Evolutionary conservation across 805 yeast genomes (phyloP), one percentile per base, ranked within the genome.

Genomic region (Kurtzmaniella cleridarum): DNA sequence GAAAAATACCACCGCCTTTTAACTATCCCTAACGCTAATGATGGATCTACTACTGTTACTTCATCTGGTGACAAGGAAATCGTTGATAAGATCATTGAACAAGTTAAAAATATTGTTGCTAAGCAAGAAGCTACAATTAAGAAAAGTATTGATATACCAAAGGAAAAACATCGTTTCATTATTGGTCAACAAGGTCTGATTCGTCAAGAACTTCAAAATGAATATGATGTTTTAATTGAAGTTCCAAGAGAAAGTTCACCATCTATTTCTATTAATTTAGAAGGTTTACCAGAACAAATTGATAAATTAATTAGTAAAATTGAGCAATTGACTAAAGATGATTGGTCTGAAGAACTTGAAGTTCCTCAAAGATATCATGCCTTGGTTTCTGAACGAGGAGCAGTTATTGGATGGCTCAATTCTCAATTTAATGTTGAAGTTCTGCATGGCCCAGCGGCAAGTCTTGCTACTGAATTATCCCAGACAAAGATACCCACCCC

Each of bases 171-270:
- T 51, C 76, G 87, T 50, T 71, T 78, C 8, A 54, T 91, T 37
- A 78, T 91, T 59, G 98, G 98, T 30, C 79, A 88, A 29, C 79
- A 79, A 41, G 97, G 98, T 32, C 53, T 78, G 10, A 73, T 75
- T 42, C 86, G 91, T 62, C 82, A 83, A 49, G 68, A 76, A 9
- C 60, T 88, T 46, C 91, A 88, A 64, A 67, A 75, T 12, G 86
- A 83, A 51, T 85, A 73, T 59, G 67, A 70, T 11, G 90, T 86
- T 35, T 55, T 60, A 20, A 60, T 91, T 40, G 69, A 67, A 34
- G 75, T 91, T 54, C 97, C 97, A 46, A 74, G 73, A 53, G 62
- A 72, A 30, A 73, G 69, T 42, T 73, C 68, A 38, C 62, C 66
- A 27, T 68, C 78, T 5, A 77, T 76, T 16, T 58, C 57, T 27